These are phyloP conservation scores for Monilinia fructigena DNA, from an alignment of 2,329 filamentous ascomycete species.

Conservation along the genomic window DNA sequence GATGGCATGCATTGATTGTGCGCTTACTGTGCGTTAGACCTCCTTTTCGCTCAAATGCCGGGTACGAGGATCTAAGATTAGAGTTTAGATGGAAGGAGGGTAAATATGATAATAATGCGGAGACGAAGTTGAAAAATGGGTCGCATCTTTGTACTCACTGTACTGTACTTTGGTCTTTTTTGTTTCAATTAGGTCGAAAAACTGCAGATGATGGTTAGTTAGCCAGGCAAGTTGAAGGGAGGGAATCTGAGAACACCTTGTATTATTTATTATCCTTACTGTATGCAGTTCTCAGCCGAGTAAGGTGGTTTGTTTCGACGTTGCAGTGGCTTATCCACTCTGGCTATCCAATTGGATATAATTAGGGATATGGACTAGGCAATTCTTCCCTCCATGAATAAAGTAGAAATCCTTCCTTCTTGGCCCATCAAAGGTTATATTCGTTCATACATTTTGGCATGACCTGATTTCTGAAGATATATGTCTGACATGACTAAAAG, in stretches of 20 bases:
- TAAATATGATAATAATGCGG: neutral
- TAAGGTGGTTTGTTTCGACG: constrained; percentile 12
- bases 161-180: neutral
- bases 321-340: constrained; percentile 15
- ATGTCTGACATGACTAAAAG: neutral
- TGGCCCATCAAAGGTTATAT: neutral
- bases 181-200: constrained; percentile 10
- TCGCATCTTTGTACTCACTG: neutral
- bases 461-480: constrained; percentile 1
- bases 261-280: neutral
- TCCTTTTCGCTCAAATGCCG: constrained; percentile 18
- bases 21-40: constrained; percentile 7
- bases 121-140: constrained; percentile 17
- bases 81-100: constrained; percentile 12
- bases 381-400: neutral
- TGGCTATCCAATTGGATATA: constrained; percentile 10
- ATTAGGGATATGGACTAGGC: neutral
- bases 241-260: constrained; percentile 1
- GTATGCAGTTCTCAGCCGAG: constrained; percentile 4
- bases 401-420: neutral
- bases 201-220: neutral
- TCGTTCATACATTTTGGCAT: constrained; percentile 4
- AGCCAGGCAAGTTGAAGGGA: neutral
- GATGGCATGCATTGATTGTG: constrained; percentile 23
- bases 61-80: constrained; percentile 20